Percentiles rank a stretch among this genome's conserved stretches.
These are phyloP conservation scores for Escovopsis sp. DNA, from an alignment of 2,329 filamentous ascomycete species.

Conservation along the genomic window DNA sequence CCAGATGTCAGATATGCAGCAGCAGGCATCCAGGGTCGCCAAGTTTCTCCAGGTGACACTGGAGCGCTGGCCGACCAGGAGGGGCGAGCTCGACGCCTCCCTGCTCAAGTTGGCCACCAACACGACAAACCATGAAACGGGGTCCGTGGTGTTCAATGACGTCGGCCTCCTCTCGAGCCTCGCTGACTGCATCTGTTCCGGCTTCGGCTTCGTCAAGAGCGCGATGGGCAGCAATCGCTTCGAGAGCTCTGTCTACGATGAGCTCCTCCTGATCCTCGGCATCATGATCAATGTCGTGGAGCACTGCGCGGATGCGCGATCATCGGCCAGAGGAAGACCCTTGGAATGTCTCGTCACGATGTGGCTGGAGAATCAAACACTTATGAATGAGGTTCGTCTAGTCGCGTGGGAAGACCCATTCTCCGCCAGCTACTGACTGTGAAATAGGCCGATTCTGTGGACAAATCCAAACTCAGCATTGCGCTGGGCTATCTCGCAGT, in stretches of 20 bases:
- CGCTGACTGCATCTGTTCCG: slow-evolving; percentile 33
- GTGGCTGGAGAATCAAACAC: slow-evolving; percentile 53
- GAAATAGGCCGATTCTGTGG: slow-evolving; percentile 48
- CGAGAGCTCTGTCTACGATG: slow-evolving; percentile 42
- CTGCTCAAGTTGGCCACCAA: slow-evolving; percentile 56
- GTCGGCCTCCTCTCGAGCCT: slow-evolving; percentile 36
- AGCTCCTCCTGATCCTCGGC: slow-evolving; percentile 63
- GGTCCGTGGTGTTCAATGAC: slow-evolving; percentile 56
- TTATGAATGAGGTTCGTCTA: slow-evolving; percentile 50
- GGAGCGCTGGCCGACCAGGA: slow-evolving; percentile 16
- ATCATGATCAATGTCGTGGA: slow-evolving; percentile 81
- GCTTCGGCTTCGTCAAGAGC: slow-evolving; percentile 32
- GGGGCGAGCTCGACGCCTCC: slow-evolving; percentile 14
- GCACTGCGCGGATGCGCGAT: slow-evolving; percentile 46
- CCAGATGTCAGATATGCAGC: slow-evolving; percentile 6
- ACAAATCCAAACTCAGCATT: slow-evolving; percentile 67
- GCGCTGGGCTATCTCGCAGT: slow-evolving; percentile 77
- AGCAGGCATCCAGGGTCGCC: slow-evolving; percentile 16
- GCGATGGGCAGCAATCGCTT: slow-evolving; percentile 35
- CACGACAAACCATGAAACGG: slow-evolving; percentile 66
- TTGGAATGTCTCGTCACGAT: slow-evolving; percentile 46
- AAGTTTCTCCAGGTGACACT: slow-evolving; percentile 17
- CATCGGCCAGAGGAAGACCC: slow-evolving; percentile 15
- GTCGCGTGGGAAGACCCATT: not conserved
- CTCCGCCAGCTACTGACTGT: not conserved